Conservation (phyloP, 306 rosid species). For the Urtica urens region DNA sequence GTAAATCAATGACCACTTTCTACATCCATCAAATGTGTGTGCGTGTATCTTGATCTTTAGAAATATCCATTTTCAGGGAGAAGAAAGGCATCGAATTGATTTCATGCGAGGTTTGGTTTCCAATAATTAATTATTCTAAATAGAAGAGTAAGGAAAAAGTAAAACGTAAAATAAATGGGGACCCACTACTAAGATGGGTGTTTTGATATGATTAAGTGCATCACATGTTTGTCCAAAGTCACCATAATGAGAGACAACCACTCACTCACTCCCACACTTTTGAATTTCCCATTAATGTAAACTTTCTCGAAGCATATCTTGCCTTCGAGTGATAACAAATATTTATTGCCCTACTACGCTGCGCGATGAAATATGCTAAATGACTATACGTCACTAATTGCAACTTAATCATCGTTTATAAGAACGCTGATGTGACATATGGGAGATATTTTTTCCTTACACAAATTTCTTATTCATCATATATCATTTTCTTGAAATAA, state of each 20-base stretch:
- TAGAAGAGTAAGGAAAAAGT: background rate
- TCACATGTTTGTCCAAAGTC: conserved; percentile 41
- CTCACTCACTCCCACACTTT: conserved; percentile 10
- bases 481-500: no score
- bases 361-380: background rate
- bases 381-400: background rate
- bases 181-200: conserved; percentile 9
- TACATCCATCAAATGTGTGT: no score
- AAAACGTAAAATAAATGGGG: conserved; percentile 1
- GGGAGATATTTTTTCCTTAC: no score
- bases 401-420: no score
- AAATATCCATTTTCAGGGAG: no score
- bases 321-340: conserved; percentile 11
- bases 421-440: no score
- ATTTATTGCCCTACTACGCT: conserved; percentile 3
- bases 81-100: no score
- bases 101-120: no score
- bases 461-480: no score
- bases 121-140: no score
- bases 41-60: no score
- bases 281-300: conserved; percentile 21
- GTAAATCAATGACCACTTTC: no score
- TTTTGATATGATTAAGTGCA: conserved; percentile 33
- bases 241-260: conserved; percentile 27
- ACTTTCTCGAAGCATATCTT: background rate